phyloP scores from a whole-genome alignment of 768 basidiomycete species.

The Mycena epipterygia region DNA sequence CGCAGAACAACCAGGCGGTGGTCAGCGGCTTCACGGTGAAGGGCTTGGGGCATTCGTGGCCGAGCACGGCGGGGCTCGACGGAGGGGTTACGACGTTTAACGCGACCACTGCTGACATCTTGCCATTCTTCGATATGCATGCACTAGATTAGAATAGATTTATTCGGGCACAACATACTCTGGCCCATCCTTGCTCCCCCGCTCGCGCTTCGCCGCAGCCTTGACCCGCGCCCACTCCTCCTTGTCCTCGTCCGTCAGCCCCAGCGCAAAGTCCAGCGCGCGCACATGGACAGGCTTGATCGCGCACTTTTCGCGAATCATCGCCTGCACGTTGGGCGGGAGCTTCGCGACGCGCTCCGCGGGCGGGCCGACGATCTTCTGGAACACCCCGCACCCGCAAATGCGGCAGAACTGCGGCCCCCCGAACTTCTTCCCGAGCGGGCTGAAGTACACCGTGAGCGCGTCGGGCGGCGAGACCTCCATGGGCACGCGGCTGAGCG shows the following conservation, averaged over 20 bases:
- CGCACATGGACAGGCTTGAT: slow-evolving; percentile 31
- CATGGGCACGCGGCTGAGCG: slow-evolving; percentile 26
- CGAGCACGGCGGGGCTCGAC: slow-evolving; percentile 29
- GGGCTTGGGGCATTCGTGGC: slow-evolving; percentile 34
- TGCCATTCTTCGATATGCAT: slow-evolving; percentile 35
- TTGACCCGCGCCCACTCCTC: slow-evolving; percentile 31
- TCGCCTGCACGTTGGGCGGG: slow-evolving; percentile 30
- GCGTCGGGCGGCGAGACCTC: slow-evolving; percentile 24
- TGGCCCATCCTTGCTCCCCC: slow-evolving; percentile 24
- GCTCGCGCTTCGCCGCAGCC: slow-evolving; percentile 7
- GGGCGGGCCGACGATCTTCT: slow-evolving; percentile 33
- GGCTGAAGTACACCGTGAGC: slow-evolving; percentile 30
- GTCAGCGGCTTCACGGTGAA: slow-evolving; percentile 31
- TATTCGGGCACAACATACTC: slow-evolving; percentile 36
- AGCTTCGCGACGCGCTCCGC: slow-evolving; percentile 24
- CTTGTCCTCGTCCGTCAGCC: slow-evolving; percentile 27
- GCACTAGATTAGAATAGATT: slow-evolving; percentile 20
- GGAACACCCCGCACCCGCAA: slow-evolving; percentile 29
- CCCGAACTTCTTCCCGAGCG: slow-evolving; percentile 28
- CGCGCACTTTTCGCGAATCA: slow-evolving; percentile 24
- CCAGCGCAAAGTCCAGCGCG: slow-evolving; percentile 33
- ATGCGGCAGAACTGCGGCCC: slow-evolving; percentile 30
- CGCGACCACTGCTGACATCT: slow-evolving; percentile 34
- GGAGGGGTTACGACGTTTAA: slow-evolving; percentile 34
- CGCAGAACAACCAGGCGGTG: slow-evolving; percentile 17